Evolutionary conservation across 176 grass and related monocot species (phyloP), one percentile per base, ranked within the genome.

Genomic region (Echinochloa phyllopogon): DNA sequence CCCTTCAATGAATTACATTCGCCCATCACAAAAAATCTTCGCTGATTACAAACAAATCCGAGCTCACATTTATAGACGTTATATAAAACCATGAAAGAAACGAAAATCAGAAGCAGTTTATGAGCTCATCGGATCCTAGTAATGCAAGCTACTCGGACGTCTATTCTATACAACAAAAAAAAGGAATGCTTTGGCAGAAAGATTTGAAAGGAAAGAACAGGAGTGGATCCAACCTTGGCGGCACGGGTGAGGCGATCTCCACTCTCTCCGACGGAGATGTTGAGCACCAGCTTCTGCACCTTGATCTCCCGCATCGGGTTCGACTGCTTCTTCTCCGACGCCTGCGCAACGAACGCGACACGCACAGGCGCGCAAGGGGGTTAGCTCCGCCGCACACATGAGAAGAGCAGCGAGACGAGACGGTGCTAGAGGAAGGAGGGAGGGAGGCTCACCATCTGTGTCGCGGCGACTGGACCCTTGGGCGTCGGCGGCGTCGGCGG

Each of bases 211-310:
- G 47, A 42, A 37, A 79, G 24, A 67, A 43, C 0, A 18, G 24
- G 16, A 14, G 25, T 6, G 23, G 24, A 36, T 0, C 18, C 15
- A 76, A 93, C 91, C 88, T 88, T 94, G 3, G 92, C 65, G 45
- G 86, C 82, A 57, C 88, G 86, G 74, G 92, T 88, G 37, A 94
- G 92, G 16, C 88, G 88, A 90, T 91, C 92, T 17, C 88, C 92
- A 25, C 88, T 91, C 92, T 94, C 92, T 56, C 92, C 88, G 24
- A 94, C 92, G 59, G 92, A 94, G 82, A 94, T 91, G 78, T 90
- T 88, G 58, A 91, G 82, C 18, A 88, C 88, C 38, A 91, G 88
- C 82, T 91, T 91, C 67, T 91, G 88, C 51, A 83, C 92, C 88
- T 94, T 90, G 29, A 93, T 93, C 69, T 93, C 91, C 81, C 91